Percentiles rank a stretch among this genome's conserved stretches.
These are phyloP conservation scores for Calonectria naviculata DNA, from an alignment of 2,329 filamentous ascomycete species.

Conservation along the genomic window DNA sequence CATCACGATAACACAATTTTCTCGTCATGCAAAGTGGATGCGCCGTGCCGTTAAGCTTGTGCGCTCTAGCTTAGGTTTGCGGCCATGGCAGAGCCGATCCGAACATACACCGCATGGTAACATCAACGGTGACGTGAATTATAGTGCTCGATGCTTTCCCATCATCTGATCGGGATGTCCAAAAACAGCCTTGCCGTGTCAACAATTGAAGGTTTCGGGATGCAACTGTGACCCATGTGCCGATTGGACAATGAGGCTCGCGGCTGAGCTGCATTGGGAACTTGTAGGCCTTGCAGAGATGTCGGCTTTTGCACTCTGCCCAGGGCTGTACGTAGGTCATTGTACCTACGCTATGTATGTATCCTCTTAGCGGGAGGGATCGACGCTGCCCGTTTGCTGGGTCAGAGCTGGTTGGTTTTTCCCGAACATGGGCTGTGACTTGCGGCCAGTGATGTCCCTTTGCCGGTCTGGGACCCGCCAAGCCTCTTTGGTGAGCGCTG, in stretches of 20 bases:
- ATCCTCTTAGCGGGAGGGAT: slow-evolving; percentile 31
- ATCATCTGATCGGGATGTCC: background rate
- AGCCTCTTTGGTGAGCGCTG: background rate
- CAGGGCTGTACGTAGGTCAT: background rate
- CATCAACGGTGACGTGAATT: slow-evolving; percentile 12
- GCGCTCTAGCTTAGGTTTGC: slow-evolving; percentile 17
- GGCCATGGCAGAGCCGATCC: slow-evolving; percentile 1
- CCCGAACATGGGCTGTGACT: slow-evolving; percentile 21
- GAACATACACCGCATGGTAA: slow-evolving; percentile 12
- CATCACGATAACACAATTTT: background rate
- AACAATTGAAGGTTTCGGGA: background rate
- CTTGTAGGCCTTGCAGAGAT: slow-evolving; percentile 1
- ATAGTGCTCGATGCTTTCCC: background rate
- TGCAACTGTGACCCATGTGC: background rate
- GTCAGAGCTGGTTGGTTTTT: slow-evolving; percentile 21
- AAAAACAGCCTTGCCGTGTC: background rate
- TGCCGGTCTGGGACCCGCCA: background rate
- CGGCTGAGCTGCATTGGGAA: slow-evolving; percentile 13
- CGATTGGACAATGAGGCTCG: slow-evolving; percentile 20
- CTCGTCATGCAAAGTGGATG: background rate
- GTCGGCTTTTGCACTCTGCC: background rate
- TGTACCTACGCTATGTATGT: background rate
- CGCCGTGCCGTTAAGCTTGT: slow-evolving; percentile 3
- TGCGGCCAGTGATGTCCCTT: slow-evolving; percentile 23
- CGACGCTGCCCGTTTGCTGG: slow-evolving; percentile 31